Base-by-base conservation (phyloP, 2,329 filamentous ascomycete genomes). In the Septoria petroselini region DNA sequence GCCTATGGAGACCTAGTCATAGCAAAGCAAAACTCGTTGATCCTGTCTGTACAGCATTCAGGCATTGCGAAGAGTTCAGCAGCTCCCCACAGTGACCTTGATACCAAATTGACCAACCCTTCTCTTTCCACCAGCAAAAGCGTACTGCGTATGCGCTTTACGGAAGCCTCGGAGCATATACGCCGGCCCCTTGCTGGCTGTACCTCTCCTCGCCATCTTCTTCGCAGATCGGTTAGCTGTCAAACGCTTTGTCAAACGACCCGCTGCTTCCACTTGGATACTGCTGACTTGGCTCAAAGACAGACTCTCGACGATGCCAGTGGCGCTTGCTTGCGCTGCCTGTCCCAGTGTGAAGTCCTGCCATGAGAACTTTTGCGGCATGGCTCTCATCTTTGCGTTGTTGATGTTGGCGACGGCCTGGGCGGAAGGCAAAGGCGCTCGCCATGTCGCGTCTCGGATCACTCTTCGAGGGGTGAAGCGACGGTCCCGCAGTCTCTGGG, bases 201-300 rank as follows among this genome's bases (percentile, higher is more conserved):
- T 55, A 52, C 64, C 64, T 48, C 58, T 48, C 38, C 63, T 53
- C 30, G 64, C 59, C 42, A 58, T 60, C 59, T 66, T 66, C 53
- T 54, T 53, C 11, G 59, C 56, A 37, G 54, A 54, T 51, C 61
- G 49, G 51, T 67, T 63, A 52, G 64, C 64, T 25, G 64, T 66
- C 50, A 67, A 59, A 47, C 64, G 62, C 58, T 63, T 62, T n/a
- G 60, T 60, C 49, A 67, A 50, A 60, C 64, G 63, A 47, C 64
- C 64, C 2, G 60, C 62, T n/a, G 64, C 62, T 42, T 62, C 55
- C 2, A 65, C 60, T 34, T 57, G 50, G 14, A 67, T 55, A 48
- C 53, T 58, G 45, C 52, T 60, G 39, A 67, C 63, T 50, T 65
- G 62, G 41, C 56, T 60, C 40, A 67, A 35, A 14, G 52, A 50